A percentile compares a stretch with the other conserved stretches of the same genome.
Conservation (phyloP, 2,329 filamentous ascomycete species). For the Ceratocystis cubensis region DNA sequence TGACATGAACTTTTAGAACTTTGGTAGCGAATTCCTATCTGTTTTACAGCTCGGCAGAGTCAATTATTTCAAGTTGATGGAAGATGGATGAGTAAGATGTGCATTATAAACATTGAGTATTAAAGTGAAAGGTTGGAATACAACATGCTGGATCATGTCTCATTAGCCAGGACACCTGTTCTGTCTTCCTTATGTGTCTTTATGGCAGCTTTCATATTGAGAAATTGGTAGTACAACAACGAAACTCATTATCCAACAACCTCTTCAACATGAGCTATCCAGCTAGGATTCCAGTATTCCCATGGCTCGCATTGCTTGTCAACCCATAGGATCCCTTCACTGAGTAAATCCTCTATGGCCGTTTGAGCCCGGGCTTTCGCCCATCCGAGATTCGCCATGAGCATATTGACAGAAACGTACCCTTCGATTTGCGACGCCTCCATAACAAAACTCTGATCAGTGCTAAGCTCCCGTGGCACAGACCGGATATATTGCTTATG, state of each 20-base stretch:
- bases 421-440: conserved; percentile 84
- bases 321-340: conserved; percentile 86
- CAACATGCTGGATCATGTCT: background rate
- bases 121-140: background rate
- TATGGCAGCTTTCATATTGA: background rate
- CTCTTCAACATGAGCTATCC: conserved; percentile 40
- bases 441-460: conserved; percentile 81
- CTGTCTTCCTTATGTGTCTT: conserved; percentile 3
- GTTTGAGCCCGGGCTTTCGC: conserved; percentile 73
- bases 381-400: conserved; percentile 79
- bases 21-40: background rate
- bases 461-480: conserved; percentile 88
- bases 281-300: conserved; percentile 85
- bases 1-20: background rate
- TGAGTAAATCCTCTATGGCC: conserved; percentile 77
- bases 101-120: background rate
- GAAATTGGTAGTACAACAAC: background rate
- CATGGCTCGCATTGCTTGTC: conserved; percentile 68
- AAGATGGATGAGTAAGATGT: background rate
- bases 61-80: background rate
- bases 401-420: conserved; percentile 79
- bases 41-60: background rate
- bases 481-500: conserved; percentile 79
- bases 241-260: background rate
- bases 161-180: background rate